Conservation (phyloP, 1,139 yeast species). For the Yamadazyma sp. region DNA sequence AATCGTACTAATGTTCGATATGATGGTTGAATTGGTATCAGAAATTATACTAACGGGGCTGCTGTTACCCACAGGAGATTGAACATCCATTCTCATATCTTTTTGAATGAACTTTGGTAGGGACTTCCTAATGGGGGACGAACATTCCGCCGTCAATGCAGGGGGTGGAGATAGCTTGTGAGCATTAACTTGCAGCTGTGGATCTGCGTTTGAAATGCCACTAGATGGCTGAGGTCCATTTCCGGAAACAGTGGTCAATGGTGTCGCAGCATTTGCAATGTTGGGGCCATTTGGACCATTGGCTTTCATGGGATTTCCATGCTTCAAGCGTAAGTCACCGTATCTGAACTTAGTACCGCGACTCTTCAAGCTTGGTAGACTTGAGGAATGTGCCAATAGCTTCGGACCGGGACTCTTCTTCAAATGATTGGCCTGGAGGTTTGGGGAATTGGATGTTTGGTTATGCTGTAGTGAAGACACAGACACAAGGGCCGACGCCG, state of each 20-base stretch:
- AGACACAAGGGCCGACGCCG: not conserved
- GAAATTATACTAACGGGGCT: conserved; percentile 32
- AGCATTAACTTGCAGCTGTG: not conserved
- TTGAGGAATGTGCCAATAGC: conserved; percentile 40
- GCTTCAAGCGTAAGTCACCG: conserved; percentile 14
- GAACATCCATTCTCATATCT: conserved; percentile 10
- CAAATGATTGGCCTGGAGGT: not conserved
- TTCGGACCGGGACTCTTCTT: conserved; percentile 4
- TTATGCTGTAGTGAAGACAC: not conserved
- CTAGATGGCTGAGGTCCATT: not conserved
- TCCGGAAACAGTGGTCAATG: not conserved
- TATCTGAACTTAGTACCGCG: conserved; percentile 6
- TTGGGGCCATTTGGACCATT: not conserved
- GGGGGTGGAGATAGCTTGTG: conserved; percentile 17
- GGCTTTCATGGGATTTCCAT: conserved; percentile 5
- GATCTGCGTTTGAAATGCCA: too few species aligned
- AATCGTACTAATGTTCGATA: conserved; percentile 30
- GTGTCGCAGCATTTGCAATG: not conserved
- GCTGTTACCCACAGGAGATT: conserved; percentile 11
- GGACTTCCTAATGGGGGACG: conserved; percentile 3
- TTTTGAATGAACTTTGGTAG: conserved; percentile 7
- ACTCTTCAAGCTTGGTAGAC: conserved; percentile 28
- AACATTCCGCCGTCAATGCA: not conserved
- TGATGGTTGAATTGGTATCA: conserved; percentile 29
- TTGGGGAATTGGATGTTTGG: conserved; percentile 4